Evolutionary conservation across 2,329 filamentous ascomycete species (phyloP).

Genomic region (Exophiala sideris): DNA sequence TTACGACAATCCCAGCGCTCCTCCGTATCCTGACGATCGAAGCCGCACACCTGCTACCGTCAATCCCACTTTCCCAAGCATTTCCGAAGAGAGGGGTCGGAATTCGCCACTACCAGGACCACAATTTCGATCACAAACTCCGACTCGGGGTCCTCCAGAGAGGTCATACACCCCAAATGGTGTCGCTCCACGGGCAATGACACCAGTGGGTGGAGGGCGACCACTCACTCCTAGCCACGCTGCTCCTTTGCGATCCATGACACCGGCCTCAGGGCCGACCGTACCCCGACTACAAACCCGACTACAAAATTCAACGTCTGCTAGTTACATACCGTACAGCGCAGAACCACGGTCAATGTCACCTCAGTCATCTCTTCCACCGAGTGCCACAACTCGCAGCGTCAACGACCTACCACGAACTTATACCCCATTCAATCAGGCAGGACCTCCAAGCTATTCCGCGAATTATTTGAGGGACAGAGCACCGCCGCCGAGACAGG

Average conservation of each 20-base stretch:
- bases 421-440: conserved; percentile 16
- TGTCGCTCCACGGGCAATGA: conserved; percentile 3
- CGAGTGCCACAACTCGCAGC: conserved; percentile 15
- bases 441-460: conserved; percentile 3
- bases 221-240: background rate
- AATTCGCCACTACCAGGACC: conserved; percentile 23
- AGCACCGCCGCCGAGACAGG: conserved; percentile 16
- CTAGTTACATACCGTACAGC: conserved; percentile 18
- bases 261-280: conserved; percentile 16
- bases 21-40: conserved; percentile 23
- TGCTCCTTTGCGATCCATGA: conserved; percentile 15
- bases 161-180: conserved; percentile 23
- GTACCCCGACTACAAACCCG: conserved; percentile 22
- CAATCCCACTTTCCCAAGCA: conserved; percentile 17
- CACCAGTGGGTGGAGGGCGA: background rate
- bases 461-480: conserved; percentile 5
- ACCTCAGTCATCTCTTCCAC: conserved; percentile 17
- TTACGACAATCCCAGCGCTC: conserved; percentile 16
- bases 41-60: conserved; percentile 16
- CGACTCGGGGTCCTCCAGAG: conserved; percentile 20
- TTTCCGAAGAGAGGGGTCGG: conserved; percentile 22
- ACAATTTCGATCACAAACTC: conserved; percentile 22
- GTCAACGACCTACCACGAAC: conserved; percentile 13
- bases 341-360: conserved; percentile 21
- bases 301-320: conserved; percentile 15